phyloP scores from a whole-genome alignment of 306 rosid species.

The Quercus agrifolia region DNA sequence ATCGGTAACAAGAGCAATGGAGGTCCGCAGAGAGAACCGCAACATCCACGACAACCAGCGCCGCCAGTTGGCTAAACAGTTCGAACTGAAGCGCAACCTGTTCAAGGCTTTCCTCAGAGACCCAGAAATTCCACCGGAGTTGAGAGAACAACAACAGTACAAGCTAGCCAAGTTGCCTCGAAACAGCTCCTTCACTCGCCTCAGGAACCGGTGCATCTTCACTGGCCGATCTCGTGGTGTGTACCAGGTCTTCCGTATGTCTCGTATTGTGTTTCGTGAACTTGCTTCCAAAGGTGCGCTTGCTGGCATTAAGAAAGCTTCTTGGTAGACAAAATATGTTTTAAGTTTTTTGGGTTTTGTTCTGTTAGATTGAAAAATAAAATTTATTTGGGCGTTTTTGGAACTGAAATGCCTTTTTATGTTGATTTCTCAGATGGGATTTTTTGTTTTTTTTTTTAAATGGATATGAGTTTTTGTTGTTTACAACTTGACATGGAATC shows the following conservation, averaged over 20 bases:
- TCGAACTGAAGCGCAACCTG: constrained; percentile 40
- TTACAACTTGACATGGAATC: no score
- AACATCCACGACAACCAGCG: constrained; percentile 46
- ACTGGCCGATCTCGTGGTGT: constrained; percentile 51
- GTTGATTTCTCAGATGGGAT: no score
- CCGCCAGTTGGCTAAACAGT: constrained; percentile 34
- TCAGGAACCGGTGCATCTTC: constrained; percentile 59
- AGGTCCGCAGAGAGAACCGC: constrained; percentile 34
- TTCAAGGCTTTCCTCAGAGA: constrained; percentile 44
- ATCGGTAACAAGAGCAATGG: background rate
- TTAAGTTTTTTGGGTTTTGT: no score
- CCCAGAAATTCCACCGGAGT: constrained; percentile 34
- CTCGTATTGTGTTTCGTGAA: constrained; percentile 56
- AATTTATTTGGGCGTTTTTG: no score
- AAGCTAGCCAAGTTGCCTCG: constrained; percentile 49
- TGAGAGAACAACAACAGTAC: constrained; percentile 41
- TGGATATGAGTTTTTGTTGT: no score
- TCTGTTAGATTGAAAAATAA: no score
- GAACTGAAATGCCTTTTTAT: no score
- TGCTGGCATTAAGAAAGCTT: constrained; percentile 47
- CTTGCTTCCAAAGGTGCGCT: constrained; percentile 31
- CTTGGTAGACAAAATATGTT: constrained; percentile 35
- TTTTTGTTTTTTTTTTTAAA: no score
- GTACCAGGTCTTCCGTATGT: constrained; percentile 45
- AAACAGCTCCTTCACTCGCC: constrained; percentile 53